Conservation (phyloP, 2,329 filamentous ascomycete genomes). For the Xylariomycetidae sp. region DNA sequence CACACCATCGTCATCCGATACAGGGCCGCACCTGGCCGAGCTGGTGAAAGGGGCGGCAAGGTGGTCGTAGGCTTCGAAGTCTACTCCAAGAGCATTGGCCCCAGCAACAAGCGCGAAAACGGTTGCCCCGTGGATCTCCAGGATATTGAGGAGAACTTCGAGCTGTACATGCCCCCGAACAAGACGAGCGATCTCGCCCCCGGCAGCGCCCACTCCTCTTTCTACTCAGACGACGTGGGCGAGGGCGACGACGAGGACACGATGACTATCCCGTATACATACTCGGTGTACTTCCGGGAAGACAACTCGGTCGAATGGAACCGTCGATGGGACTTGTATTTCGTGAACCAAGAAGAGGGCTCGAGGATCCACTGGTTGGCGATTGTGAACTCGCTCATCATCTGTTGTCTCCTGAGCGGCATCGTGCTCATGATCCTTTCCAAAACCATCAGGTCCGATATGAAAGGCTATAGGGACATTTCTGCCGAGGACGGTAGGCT, state of each 20-base stretch:
- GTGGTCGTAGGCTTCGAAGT: conserved; percentile 86
- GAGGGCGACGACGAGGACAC: conserved; percentile 59
- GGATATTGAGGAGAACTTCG: conserved; percentile 57
- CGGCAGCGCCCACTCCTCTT: conserved; percentile 53
- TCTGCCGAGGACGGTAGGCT: conserved; percentile 61
- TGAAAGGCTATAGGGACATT: conserved; percentile 66
- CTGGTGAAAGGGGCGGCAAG: conserved; percentile 65
- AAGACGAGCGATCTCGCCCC: conserved; percentile 37
- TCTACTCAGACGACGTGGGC: conserved; percentile 46
- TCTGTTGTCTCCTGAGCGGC: conserved; percentile 70
- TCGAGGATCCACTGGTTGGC: conserved; percentile 82
- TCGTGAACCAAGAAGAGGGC: conserved; percentile 79
- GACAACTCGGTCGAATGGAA: conserved; percentile 75
- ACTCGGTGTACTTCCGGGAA: conserved; percentile 85
- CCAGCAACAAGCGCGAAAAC: conserved; percentile 50
- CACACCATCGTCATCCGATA: conserved; percentile 79
- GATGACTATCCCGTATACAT: conserved; percentile 74
- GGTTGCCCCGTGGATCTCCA: conserved; percentile 66
- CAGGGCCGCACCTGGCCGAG: conserved; percentile 62
- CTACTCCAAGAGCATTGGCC: conserved; percentile 76
- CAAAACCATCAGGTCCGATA: conserved; percentile 71
- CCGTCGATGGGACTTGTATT: conserved; percentile 83
- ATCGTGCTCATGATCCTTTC: conserved; percentile 77
- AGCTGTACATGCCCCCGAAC: conserved; percentile 62
- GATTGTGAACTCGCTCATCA: conserved; percentile 80